Evolutionary conservation across 129 eudicot genomes (phyloP), one percentile per base, ranked within the genome.

Genomic region (Kitagawia praeruptora): DNA sequence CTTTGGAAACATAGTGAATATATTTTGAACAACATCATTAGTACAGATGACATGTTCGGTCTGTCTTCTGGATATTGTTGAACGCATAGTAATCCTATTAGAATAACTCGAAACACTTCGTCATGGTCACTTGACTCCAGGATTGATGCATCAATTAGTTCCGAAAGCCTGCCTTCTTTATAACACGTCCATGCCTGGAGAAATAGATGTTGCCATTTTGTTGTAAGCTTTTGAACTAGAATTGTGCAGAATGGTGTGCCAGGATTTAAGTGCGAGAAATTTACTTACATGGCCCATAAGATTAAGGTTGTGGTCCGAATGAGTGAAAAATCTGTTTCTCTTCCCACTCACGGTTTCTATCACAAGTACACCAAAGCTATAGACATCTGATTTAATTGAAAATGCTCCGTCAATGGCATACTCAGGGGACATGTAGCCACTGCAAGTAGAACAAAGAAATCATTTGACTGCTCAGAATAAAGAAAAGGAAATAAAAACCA

Each of bases 391-490:
- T 80, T 89, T 89, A 27, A 85, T 83, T 38, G 88, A 89, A 82
- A 86, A 86, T 47, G 77, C 61, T 14, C 89, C 89, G 21, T 88
- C 91, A 45, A 88, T 81, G 18, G 84, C 81, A 74, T 88, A 85
- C 71, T 86, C 92, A 0, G 90, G 92, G 31, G 89, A 75, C 95
- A 90, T 90, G 75, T 88, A 90, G 38, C 92, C 92, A 6, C 90
- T 87, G 63, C 76, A 81, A 5, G 34, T 7, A 1, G 38, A 5
- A 75, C 48, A 10, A 74, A 58, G 38, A 31, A 2, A 75, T 38
- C 19, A 39, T 42, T 21, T 11, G 67, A 18, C 34, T 12, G 58
- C 41, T 28, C 1, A 27, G 1, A 58, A n/a, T n/a, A n/a, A n/a
- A n/a, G n/a, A 9, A 58, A 47, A 15, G 39, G 28, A 70, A 34